A percentile compares a stretch with the other conserved stretches of the same genome.
Evolutionary conservation across 371 early-diverging fungal genomes (phyloP).

Genomic region (Smittium culicis): DNA sequence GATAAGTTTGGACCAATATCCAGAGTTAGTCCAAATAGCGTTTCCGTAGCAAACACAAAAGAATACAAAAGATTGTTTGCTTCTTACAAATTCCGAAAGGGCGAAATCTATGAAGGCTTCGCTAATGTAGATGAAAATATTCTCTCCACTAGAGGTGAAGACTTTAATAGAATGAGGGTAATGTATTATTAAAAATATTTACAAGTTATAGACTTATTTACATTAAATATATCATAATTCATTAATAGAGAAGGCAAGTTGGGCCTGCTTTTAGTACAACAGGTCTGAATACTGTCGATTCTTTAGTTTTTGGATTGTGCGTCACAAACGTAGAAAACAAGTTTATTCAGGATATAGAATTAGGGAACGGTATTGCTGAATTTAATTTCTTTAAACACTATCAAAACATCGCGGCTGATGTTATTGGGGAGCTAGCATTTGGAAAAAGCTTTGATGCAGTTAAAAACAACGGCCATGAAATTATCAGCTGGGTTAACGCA

Average conservation of each 20-base stretch:
- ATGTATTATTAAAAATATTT: too few species aligned
- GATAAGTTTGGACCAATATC: constrained; percentile 3
- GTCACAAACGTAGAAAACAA: constrained; percentile 11
- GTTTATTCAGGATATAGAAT: constrained; percentile 14
- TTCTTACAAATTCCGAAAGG: constrained; percentile 23
- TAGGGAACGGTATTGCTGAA: background rate
- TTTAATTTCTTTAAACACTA: constrained; percentile 23
- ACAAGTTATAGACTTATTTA: too few species aligned
- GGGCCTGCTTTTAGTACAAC: constrained; percentile 10
- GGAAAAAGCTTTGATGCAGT: constrained; percentile 19
- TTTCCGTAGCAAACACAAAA: constrained; percentile 17
- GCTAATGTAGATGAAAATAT: constrained; percentile 10
- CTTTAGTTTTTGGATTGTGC: constrained; percentile 17
- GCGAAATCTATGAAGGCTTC: constrained; percentile 17
- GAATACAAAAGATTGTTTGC: constrained; percentile 22
- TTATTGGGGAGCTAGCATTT: constrained; percentile 25
- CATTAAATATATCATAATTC: constrained; percentile 1
- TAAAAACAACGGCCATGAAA: background rate
- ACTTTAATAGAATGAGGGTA: constrained; percentile 18
- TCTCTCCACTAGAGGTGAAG: constrained; percentile 20
- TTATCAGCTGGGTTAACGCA: background rate
- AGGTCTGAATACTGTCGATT: background rate
- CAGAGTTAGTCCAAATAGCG: constrained; percentile 13
- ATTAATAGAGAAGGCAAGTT: constrained; percentile 8
- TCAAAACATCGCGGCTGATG: constrained; percentile 19